Conservation (phyloP, 1,284 basidiomycete genomes). For the Veloboletus limbatus region DNA sequence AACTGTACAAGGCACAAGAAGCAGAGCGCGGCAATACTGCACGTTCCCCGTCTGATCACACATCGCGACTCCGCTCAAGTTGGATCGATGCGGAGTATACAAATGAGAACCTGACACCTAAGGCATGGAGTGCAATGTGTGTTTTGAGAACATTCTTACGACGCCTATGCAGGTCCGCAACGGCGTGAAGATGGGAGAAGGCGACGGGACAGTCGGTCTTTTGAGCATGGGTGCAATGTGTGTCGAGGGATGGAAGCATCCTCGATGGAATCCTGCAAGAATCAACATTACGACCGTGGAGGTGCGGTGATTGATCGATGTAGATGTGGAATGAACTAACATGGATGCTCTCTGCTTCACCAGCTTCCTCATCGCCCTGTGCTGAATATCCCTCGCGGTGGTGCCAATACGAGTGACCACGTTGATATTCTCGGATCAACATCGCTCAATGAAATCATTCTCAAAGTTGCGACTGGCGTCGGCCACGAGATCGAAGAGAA, state of each 20-base stretch:
- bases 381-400: conserved; percentile 77
- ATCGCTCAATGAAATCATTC: conserved; percentile 85
- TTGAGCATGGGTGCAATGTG: conserved; percentile 95
- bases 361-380: conserved; percentile 86
- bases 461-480: conserved; percentile 82
- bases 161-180: conserved; percentile 54
- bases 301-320: conserved; percentile 39
- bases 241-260: conserved; percentile 89
- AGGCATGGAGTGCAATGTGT: conserved; percentile 37
- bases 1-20: conserved; percentile 36
- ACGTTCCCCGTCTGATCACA: conserved; percentile 56
- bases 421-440: conserved; percentile 93
- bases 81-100: conserved; percentile 86
- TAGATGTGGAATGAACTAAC: conserved; percentile 8
- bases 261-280: conserved; percentile 91
- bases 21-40: conserved; percentile 43
- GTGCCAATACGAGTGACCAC: conserved; percentile 88
- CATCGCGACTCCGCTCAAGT: conserved; percentile 49
- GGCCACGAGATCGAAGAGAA: conserved; percentile 69
- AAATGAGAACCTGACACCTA: conserved; percentile 59
- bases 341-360: conserved; percentile 6
- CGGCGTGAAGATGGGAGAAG: conserved; percentile 89
- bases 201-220: conserved; percentile 93
- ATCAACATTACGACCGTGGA: conserved; percentile 87
- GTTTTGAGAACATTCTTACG: background rate